Percentiles rank a stretch among this genome's conserved stretches.
Evolutionary conservation across 805 yeast genomes (phyloP).

Genomic region (Barnettozyma sucrosica): DNA sequence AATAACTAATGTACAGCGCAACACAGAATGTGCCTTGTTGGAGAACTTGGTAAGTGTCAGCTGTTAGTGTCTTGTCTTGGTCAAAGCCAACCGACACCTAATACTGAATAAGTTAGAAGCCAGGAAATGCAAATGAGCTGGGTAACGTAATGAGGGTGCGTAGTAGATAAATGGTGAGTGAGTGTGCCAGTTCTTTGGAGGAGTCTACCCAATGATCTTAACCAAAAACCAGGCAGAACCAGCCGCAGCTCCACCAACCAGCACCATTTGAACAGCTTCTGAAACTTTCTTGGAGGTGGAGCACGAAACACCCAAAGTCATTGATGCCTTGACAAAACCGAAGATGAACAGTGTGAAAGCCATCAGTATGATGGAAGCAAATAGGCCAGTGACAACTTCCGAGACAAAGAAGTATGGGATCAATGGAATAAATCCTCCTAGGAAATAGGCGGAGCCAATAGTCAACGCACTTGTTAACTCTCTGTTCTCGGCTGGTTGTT

Average conservation of each 20-base stretch:
- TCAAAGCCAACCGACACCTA: not conserved
- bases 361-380: constrained; percentile 76
- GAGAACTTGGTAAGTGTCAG: not conserved
- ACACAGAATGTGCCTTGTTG: not conserved
- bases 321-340: constrained; percentile 79
- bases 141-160: no score
- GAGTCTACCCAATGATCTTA: constrained; percentile 52
- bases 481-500: constrained; percentile 91
- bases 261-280: constrained; percentile 88
- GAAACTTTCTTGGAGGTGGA: constrained; percentile 50
- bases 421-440: constrained; percentile 90
- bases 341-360: constrained; percentile 76
- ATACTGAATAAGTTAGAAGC: not conserved
- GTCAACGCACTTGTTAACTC: constrained; percentile 84
- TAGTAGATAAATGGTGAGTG: not conserved
- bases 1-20: constrained; percentile 5
- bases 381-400: constrained; percentile 71
- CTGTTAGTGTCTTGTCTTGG: not conserved
- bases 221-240: constrained; percentile 95
- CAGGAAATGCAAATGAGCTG: not conserved
- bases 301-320: constrained; percentile 78
- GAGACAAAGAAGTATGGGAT: constrained; percentile 82
- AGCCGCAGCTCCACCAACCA: constrained; percentile 97
- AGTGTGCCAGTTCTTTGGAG: not conserved
- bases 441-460: constrained; percentile 80